Evolutionary conservation across 2,329 filamentous ascomycete genomes (phyloP).

Genomic region (Hypoxylon sp.): DNA sequence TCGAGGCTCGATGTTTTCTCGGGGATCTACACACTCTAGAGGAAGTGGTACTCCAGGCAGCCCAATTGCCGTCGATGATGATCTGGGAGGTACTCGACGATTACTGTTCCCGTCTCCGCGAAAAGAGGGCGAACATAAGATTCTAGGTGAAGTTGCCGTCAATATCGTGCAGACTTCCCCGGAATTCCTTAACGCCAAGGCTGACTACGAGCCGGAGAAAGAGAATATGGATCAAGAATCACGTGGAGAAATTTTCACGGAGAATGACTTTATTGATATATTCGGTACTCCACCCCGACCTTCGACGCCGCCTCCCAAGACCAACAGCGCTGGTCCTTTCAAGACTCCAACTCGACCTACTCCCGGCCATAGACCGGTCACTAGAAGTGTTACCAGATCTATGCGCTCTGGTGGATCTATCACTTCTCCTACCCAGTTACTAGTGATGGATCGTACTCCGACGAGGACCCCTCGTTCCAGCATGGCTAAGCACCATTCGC

Average conservation of each 20-base stretch:
- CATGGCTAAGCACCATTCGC: constrained; percentile 57
- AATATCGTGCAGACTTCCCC: constrained; percentile 66
- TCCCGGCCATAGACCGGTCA: constrained; percentile 73
- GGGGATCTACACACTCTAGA: constrained; percentile 67
- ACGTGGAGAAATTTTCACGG: constrained; percentile 53
- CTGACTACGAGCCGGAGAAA: constrained; percentile 56
- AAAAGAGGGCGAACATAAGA: constrained; percentile 74
- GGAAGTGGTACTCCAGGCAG: constrained; percentile 70
- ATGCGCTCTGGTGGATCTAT: constrained; percentile 64
- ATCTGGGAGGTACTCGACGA: constrained; percentile 73
- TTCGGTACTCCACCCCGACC: constrained; percentile 73
- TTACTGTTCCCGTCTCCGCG: constrained; percentile 84
- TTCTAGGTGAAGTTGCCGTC: constrained; percentile 70
- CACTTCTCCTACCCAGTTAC: constrained; percentile 62
- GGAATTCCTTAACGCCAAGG: constrained; percentile 58
- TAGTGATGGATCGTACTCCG: constrained; percentile 65
- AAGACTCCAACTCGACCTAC: constrained; percentile 76
- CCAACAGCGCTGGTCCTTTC: constrained; percentile 64
- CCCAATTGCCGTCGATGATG: constrained; percentile 69
- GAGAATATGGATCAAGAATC: constrained; percentile 60
- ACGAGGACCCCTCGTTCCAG: constrained; percentile 60
- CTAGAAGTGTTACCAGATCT: constrained; percentile 72
- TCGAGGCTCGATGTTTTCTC: constrained; percentile 62
- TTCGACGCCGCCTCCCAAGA: constrained; percentile 69
- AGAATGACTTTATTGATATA: constrained; percentile 67